A percentile compares a stretch with the other conserved stretches of the same genome.
Conservation (phyloP, 2,329 filamentous ascomycete species). For the Fusarium robinianum region DNA sequence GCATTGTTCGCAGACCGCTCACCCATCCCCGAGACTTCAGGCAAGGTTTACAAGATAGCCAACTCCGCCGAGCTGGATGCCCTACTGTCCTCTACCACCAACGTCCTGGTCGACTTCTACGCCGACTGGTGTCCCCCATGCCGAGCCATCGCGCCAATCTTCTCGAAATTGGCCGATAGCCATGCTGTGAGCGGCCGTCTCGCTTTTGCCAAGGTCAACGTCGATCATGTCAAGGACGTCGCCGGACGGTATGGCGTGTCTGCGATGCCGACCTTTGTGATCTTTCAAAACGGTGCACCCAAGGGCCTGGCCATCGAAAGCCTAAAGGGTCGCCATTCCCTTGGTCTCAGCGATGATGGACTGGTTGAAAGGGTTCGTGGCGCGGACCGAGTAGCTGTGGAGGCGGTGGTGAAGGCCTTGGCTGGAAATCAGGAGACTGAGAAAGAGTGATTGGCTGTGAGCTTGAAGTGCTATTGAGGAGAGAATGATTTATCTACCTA, state of each 20-base stretch:
- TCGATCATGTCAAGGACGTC: slow-evolving; percentile 76
- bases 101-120: slow-evolving; percentile 81
- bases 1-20: slow-evolving; percentile 29
- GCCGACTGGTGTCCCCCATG: slow-evolving; percentile 92
- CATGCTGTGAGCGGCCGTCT: slow-evolving; percentile 51
- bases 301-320: slow-evolving; percentile 33
- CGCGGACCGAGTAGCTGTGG: slow-evolving; percentile 36
- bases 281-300: slow-evolving; percentile 74
- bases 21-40: slow-evolving; percentile 48
- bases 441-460: neutral
- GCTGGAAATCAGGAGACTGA: slow-evolving; percentile 15
- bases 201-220: slow-evolving; percentile 85
- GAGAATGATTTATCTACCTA: no score
- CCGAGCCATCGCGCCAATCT: slow-evolving; percentile 79
- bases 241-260: slow-evolving; percentile 76
- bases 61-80: slow-evolving; percentile 34
- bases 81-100: slow-evolving; percentile 46
- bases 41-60: slow-evolving; percentile 43
- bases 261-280: slow-evolving; percentile 87
- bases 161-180: slow-evolving; percentile 45
- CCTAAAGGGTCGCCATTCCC: slow-evolving; percentile 24
- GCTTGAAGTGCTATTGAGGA: no score
- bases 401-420: slow-evolving; percentile 36
- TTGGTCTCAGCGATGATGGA: slow-evolving; percentile 33
- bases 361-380: slow-evolving; percentile 39